Evolutionary conservation across 1,284 basidiomycete genomes (phyloP), one percentile per base, ranked within the genome.

Genomic region (Inonotus hispidus): DNA sequence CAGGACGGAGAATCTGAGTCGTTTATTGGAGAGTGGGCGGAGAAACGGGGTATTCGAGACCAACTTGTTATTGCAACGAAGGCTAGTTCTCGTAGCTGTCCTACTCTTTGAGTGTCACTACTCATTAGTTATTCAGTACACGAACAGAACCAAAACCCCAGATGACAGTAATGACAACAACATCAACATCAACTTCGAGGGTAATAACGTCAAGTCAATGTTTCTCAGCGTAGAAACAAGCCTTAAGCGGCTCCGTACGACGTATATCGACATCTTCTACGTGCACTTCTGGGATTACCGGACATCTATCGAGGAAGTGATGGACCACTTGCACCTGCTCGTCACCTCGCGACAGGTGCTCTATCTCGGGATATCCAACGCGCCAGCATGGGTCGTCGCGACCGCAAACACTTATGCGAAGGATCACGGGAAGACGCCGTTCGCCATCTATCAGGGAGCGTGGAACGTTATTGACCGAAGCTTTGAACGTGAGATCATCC

Each of bases 321-420:
- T 16, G 41, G 14, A 43, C 14, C 8, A n/a, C 11, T 14, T 16
- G 41, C 6, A 43, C 41, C 11, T 43, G 41, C 41, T 75, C 25
- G 73, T 78, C 58, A 66, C 64, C 23, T 58, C 65, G 13, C 73
- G 74, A 45, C 74, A 75, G 59, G 74, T 76, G 29, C 67, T 76
- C 4, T 77, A 76, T 64, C 32, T 32, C 8, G 29, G 43, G 21
- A 55, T 73, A 11, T 73, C 70, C 1, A 78, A 82, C 60, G 77
- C 75, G 4, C 82, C 82, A 0, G 82, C 83, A 0, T 84, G 81
- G 81, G 67, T 84, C 39, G 81, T 84, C 25, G 65, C 77, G 10
- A 74, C 74, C 7, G 80, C 78, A 27, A 84, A 84, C 68, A 74
- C 74, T 55, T 84, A 83, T 64, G 83, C 83, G 13, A 68, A 71